Evolutionary conservation across 1,139 yeast species (phyloP), one percentile per base, ranked within the genome.

Genomic region (Hemisphaericaspora subhashii): DNA sequence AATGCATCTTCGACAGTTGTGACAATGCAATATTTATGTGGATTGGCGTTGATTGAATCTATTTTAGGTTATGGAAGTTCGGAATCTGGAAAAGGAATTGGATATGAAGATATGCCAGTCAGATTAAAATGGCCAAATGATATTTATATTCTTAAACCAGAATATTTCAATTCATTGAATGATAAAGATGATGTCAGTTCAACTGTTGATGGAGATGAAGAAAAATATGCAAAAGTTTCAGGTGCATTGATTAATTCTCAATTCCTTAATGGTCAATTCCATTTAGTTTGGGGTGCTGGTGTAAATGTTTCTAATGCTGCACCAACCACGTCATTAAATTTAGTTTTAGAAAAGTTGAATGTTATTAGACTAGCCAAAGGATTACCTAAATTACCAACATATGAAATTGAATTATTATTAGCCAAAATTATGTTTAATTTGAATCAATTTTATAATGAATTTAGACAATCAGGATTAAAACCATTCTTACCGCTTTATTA

Each of bases 101-200:
- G 87, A 0, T 86, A 81, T 56, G 81, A 79, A 27, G 83, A 81
- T 39, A 62, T 92, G 52, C 98, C 96, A 0, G 71, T 90, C 9
- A 75, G 79, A 41, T 75, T 94, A 45, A 94, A 94, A 57, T 94
- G 99, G 99, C 99, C 99, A 5, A 94, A 94, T 57, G 99, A 94
- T 60, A 68, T 92, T 12, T 94, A 87, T 57, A 79, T 84, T 5
- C 60, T 81, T 51, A 81, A 78, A 45, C 94, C 95, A 0, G 81
- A 80, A 38, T 77, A 66, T 44, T 68, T 64, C 51, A 51, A 50
- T 37, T 42, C 40, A 11, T 34, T 68, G 9, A 36, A 46, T 11
- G 68, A 64, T 44, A 71, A 58, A 34, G 53, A 61, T 33, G 53
- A 54, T 33, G 61, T 55, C 54, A 50, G 60, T 35, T 45, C 66